Conservation (phyloP, 2,329 filamentous ascomycete genomes). For the Tolypocladium pustulatum region DNA sequence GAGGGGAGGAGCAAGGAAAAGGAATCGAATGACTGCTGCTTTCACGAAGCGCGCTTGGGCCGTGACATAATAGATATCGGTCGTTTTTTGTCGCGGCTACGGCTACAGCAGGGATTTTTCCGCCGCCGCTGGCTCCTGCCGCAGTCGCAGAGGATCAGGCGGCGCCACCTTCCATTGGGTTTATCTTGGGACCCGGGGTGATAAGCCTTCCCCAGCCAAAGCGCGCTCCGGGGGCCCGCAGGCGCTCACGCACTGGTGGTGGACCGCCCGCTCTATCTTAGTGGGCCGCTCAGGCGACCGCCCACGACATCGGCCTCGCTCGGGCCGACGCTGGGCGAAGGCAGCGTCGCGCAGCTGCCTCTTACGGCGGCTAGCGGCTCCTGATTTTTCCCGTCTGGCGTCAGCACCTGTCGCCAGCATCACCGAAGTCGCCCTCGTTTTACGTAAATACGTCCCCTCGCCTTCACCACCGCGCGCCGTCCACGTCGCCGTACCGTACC, state of each 20-base stretch:
- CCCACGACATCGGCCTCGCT: conserved; percentile 9
- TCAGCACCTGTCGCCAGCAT: background rate
- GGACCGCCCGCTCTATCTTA: no score
- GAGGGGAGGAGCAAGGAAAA: background rate
- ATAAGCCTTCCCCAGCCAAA: background rate
- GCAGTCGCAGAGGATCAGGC: background rate
- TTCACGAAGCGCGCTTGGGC: background rate
- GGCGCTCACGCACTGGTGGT: background rate
- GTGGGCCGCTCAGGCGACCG: background rate
- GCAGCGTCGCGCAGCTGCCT: conserved; percentile 2
- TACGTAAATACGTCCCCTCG: conserved; percentile 8
- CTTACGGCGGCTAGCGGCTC: conserved; percentile 4
- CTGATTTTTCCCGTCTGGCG: background rate
- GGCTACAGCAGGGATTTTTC: conserved; percentile 1
- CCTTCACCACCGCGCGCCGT: background rate
- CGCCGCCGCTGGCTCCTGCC: background rate
- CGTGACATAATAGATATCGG: background rate
- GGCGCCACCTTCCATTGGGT: no score
- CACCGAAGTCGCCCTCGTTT: conserved; percentile 9
- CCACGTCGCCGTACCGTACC: background rate
- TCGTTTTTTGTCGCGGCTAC: background rate
- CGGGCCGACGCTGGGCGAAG: conserved; percentile 9
- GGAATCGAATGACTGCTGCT: background rate
- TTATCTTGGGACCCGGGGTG: background rate
- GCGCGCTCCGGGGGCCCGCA: background rate